Percentiles rank a stretch among this genome's conserved stretches.
phyloP scores from a whole-genome alignment of 2,329 filamentous ascomycete species.

The Leptoxyphium fumago region DNA sequence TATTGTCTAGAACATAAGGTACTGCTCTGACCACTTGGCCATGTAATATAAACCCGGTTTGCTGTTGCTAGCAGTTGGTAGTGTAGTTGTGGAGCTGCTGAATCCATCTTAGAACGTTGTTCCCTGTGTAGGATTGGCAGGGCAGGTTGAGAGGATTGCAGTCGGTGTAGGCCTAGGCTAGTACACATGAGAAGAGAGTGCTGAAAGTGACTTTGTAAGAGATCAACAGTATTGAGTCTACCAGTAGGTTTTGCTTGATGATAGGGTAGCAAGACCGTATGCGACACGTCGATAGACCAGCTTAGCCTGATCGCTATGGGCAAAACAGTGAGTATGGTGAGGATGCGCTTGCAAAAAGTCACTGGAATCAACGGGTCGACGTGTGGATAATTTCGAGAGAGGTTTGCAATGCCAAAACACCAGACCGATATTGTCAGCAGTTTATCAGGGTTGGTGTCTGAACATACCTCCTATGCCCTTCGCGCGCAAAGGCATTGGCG shows the following conservation, averaged over 20 bases:
- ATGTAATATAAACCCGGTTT: conserved; percentile 56
- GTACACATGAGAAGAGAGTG: conserved; percentile 9
- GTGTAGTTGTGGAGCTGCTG: conserved; percentile 59
- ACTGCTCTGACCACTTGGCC: conserved; percentile 53
- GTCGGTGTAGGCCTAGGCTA: conserved; percentile 58
- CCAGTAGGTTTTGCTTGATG: too few relatives aligned
- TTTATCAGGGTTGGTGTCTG: too few relatives aligned
- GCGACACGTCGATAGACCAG: background rate
- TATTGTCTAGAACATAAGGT: conserved; percentile 26
- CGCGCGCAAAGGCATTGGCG: too few relatives aligned
- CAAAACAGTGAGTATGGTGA: background rate
- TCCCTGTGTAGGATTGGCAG: conserved; percentile 56
- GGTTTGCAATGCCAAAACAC: too few relatives aligned
- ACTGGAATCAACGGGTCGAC: too few relatives aligned
- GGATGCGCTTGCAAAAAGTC: background rate
- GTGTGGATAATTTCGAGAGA: too few relatives aligned
- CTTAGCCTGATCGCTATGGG: background rate
- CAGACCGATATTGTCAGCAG: too few relatives aligned
- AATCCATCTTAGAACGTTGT: conserved; percentile 47
- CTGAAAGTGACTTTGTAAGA: conserved; percentile 1
- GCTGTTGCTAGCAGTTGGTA: conserved; percentile 52
- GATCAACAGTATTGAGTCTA: background rate
- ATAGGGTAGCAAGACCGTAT: background rate
- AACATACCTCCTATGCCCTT: too few relatives aligned
- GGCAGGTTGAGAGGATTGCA: conserved; percentile 72